phyloP scores from a whole-genome alignment of 768 basidiomycete genomes.

The Melanogaster broomeanus region DNA sequence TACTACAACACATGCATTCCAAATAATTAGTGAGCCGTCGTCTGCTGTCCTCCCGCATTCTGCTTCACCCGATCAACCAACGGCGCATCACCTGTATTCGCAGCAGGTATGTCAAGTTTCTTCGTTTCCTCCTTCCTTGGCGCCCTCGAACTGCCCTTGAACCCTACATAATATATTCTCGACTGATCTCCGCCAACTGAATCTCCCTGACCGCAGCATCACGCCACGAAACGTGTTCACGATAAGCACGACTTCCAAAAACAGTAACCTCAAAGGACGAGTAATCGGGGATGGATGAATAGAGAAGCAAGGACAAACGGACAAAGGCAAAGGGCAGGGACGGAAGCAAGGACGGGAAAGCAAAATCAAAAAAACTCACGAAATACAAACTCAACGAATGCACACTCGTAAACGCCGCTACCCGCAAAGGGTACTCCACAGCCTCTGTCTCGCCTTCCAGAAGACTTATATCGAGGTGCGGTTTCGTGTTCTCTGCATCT shows the following conservation, averaged over 20 bases:
- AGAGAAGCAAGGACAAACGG: not conserved
- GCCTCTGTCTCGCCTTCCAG: constrained; percentile 69
- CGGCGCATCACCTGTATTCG: constrained; percentile 73
- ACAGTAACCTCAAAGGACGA: constrained; percentile 23
- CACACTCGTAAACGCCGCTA: constrained; percentile 75
- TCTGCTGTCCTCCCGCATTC: constrained; percentile 59
- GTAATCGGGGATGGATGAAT: not conserved
- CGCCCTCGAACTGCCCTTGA: constrained; percentile 70
- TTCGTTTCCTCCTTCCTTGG: constrained; percentile 58
- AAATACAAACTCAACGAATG: constrained; percentile 78
- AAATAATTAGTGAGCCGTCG: constrained; percentile 51
- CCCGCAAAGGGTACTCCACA: constrained; percentile 76
- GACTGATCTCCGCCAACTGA: constrained; percentile 65
- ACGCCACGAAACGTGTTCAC: not conserved
- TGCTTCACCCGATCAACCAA: constrained; percentile 60
- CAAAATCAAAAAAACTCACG: constrained; percentile 64
- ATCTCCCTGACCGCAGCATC: constrained; percentile 50
- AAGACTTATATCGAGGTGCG: constrained; percentile 71
- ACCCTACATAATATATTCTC: constrained; percentile 78
- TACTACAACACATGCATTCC: no score
- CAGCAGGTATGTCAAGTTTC: constrained; percentile 76
- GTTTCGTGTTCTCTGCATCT: constrained; percentile 67
- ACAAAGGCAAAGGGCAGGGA: constrained; percentile 18
- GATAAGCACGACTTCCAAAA: constrained; percentile 21
- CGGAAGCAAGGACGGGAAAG: constrained; percentile 6